Percentiles rank a stretch among this genome's conserved stretches.
These are phyloP conservation scores for Hypsizygus ulmarius DNA, from an alignment of 1,284 basidiomycete species.

Conservation along the genomic window DNA sequence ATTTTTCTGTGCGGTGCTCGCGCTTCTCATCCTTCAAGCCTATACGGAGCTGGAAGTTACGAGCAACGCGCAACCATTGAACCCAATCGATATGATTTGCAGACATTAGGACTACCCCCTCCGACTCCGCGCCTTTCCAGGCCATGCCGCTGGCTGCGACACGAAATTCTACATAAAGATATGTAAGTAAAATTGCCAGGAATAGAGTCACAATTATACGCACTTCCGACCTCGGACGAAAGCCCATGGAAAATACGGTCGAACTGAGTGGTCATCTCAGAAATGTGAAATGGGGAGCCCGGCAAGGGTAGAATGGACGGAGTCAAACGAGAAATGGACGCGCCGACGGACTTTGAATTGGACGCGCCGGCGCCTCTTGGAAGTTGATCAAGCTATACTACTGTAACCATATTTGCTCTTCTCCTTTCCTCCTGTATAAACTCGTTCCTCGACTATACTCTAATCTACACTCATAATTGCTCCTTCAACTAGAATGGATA, in stretches of 20 bases:
- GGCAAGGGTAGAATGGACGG: too few relatives aligned
- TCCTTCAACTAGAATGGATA: slow-evolving; percentile 37
- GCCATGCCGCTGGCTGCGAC: slow-evolving; percentile 87
- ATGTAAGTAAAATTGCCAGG: slow-evolving; percentile 12
- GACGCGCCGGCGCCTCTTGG: slow-evolving; percentile 27
- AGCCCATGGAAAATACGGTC: slow-evolving; percentile 81
- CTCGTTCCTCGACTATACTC: slow-evolving; percentile 7
- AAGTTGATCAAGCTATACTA: not conserved
- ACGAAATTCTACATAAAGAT: slow-evolving; percentile 68
- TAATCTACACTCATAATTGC: slow-evolving; percentile 8
- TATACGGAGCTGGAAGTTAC: slow-evolving; percentile 88
- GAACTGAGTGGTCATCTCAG: slow-evolving; percentile 69
- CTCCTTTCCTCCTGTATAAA: slow-evolving; percentile 21
- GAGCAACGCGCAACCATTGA: slow-evolving; percentile 89
- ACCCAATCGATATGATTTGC: slow-evolving; percentile 82
- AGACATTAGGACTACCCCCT: slow-evolving; percentile 64
- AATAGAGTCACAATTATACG: slow-evolving; percentile 30
- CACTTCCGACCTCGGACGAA: slow-evolving; percentile 77
- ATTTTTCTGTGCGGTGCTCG: slow-evolving; percentile 77
- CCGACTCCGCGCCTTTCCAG: slow-evolving; percentile 80
- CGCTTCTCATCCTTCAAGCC: slow-evolving; percentile 50
- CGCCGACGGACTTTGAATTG: slow-evolving; percentile 40
- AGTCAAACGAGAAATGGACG: slow-evolving; percentile 24
- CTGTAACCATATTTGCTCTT: slow-evolving; percentile 36
- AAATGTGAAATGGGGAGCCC: not conserved